Conservation (phyloP, 1,284 basidiomycete genomes). For the Anthracocystis walkeri region DNA sequence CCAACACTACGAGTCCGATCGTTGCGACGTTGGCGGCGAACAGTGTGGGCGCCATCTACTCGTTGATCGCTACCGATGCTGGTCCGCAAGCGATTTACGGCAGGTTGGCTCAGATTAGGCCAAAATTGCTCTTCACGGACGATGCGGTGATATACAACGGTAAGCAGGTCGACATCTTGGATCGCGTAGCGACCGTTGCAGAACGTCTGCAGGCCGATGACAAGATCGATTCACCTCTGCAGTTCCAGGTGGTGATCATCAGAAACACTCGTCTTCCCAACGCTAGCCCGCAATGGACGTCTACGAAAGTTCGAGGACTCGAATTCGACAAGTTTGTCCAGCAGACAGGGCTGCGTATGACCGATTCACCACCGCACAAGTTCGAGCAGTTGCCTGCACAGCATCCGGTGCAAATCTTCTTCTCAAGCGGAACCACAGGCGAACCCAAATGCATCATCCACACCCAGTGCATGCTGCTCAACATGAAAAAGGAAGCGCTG, state of each 20-base stretch:
- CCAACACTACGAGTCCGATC: constrained; percentile 40
- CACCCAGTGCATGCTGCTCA: constrained; percentile 56
- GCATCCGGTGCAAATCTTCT: constrained; percentile 68
- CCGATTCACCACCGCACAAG: constrained; percentile 33
- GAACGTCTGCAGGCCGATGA: constrained; percentile 49
- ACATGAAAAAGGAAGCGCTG: constrained; percentile 49
- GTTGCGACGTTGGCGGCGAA: constrained; percentile 48
- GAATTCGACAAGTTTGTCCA: constrained; percentile 31
- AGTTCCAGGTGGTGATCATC: constrained; percentile 52
- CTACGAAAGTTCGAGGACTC: constrained; percentile 17
- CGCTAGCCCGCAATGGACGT: constrained; percentile 22
- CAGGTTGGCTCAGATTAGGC: constrained; percentile 64
- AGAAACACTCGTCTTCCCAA: constrained; percentile 24
- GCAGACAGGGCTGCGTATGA: constrained; percentile 21
- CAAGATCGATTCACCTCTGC: constrained; percentile 41
- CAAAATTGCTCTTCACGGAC: constrained; percentile 69
- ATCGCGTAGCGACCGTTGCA: constrained; percentile 56
- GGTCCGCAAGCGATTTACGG: constrained; percentile 54
- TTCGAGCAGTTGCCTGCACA: constrained; percentile 52
- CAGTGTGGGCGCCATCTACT: constrained; percentile 53
- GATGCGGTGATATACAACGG: constrained; percentile 68
- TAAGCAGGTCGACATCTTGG: constrained; percentile 63
- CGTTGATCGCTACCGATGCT: constrained; percentile 50
- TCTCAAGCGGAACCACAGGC: constrained; percentile 69
- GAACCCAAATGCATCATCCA: constrained; percentile 70